Conservation (phyloP, 305 asterid genomes). For the Lippia alba region DNA sequence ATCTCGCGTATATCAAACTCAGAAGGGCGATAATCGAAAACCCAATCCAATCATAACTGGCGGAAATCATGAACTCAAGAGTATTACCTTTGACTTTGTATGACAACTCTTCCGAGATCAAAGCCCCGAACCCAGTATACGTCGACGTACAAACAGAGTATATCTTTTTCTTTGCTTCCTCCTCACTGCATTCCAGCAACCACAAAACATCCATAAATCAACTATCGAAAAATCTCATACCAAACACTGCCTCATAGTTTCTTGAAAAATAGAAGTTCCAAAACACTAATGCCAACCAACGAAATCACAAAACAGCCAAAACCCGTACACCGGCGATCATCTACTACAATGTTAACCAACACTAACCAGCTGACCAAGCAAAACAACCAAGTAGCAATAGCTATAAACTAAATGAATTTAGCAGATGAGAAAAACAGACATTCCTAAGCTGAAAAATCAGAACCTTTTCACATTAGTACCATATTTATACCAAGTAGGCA, state of each 20-base stretch:
- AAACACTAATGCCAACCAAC: no score
- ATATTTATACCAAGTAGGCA: background rate
- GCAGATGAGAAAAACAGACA: background rate
- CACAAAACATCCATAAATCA: constrained; percentile 24
- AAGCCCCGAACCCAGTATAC: constrained; percentile 86
- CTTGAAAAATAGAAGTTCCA: background rate
- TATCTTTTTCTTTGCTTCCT: constrained; percentile 91
- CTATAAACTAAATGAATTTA: background rate
- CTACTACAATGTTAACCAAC: background rate
- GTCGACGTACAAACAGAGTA: constrained; percentile 86
- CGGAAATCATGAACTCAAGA: background rate
- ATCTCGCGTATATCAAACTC: background rate
- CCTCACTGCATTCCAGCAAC: constrained; percentile 72
- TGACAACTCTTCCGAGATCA: constrained; percentile 86
- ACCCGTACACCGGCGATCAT: background rate
- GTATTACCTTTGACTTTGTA: constrained; percentile 81
- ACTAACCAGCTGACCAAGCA: constrained; percentile 4
- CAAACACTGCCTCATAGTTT: background rate
- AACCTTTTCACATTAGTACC: background rate
- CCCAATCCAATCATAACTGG: background rate
- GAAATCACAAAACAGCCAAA: background rate
- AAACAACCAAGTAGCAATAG: background rate
- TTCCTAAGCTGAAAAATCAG: background rate
- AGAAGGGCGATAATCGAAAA: background rate
- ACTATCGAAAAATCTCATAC: background rate